Evolutionary conservation across 495 filamentous ascomycete species (phyloP), one percentile per base, ranked within the genome.

Genomic region (Aspergillus mulundensis): DNA sequence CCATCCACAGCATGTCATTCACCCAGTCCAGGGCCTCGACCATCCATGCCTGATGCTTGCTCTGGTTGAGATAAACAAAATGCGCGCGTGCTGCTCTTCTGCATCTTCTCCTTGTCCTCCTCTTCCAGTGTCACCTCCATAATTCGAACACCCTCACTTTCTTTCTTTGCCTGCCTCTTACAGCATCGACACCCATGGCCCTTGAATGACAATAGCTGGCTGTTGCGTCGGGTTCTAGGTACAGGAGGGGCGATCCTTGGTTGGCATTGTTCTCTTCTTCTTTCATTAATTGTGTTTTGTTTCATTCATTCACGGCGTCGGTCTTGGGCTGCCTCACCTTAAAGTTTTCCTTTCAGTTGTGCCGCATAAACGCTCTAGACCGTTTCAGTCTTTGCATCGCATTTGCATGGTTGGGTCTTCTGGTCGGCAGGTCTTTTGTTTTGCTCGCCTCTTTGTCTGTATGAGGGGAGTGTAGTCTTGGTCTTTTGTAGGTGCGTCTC

Each of bases 301-400:
- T 50, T 24, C 44, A 51, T 60, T 53, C 46, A 56, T 56, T 48
- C 46, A 56, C 30, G 16, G 47, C 36, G 18, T 51, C 36, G 18
- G 16, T 20, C 53, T 47, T 56, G 50, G 19, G n/a, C 8, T 39
- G 28, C 28, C 4, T 30, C 28, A 30, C 39, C n/a, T 51, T 50
- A n/a, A n/a, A n/a, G n/a, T n/a, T n/a, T n/a, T n/a, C n/a, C 43
- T 50, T 40, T 50, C 28, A 39, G 15, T 32, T 21, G 23, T 23
- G 49, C 54, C 40, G 23, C 48, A 59, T 53, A 60, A 39, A 54
- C 50, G 51, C 44, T 42, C 12, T 42, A 44, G 45, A 41, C 20
- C 24, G 32, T 40, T 55, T 51, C 47, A 46, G 21, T 48, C 30
- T 48, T 50, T 45, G 30, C 14, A 23, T n/a, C 18, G 14, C 30